Evolutionary conservation across 345 rosid genomes (phyloP), one percentile per base, ranked within the genome.

Genomic region (Hibiscus mutabilis): DNA sequence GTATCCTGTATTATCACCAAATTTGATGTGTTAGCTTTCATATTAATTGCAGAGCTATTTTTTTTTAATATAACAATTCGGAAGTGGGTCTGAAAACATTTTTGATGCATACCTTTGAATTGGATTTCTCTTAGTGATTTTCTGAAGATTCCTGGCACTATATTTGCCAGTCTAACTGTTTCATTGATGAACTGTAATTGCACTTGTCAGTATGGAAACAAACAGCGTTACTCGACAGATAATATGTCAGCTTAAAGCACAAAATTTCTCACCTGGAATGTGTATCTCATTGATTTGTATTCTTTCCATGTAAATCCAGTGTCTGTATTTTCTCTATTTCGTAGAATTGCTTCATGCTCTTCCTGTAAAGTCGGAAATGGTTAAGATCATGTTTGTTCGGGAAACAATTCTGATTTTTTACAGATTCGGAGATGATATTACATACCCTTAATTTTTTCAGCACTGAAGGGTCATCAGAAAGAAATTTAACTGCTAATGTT

Each of bases 81-180:
- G 21, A 79, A 60, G 44, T 33, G 51, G 18, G 31, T 22, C 9
- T 55, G 14, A 55, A 40, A 18, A 16, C 3, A 14, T 46, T 60
- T 56, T 29, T 16, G 27, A 56, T 56, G 60, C 60, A 44, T 69
- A 90, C 97, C 98, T 71, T 90, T 89, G 56, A 80, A 94, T 31
- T 80, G 84, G 75, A 91, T 84, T 16, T 91, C 92, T 73, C 74
- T 81, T 24, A 90, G 82, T 24, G 94, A 84, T 82, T 88, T 91
- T 80, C 98, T 86, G 90, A 94, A 94, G 79, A 94, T 88, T 65
- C 84, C 96, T 58, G 98, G 98, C 68, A 88, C 98, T 77, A 94
- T 90, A 74, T 94, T 94, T 78, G 97, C 98, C 56, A 91, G 77
- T 77, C 98, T 82, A 60, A 86, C 96, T 65, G 97, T 94, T 85